Percentiles rank a stretch among this genome's conserved stretches.
These are phyloP conservation scores for Candida arabinofermentans DNA, from an alignment of 805 yeast genomes.

Conservation along the genomic window DNA sequence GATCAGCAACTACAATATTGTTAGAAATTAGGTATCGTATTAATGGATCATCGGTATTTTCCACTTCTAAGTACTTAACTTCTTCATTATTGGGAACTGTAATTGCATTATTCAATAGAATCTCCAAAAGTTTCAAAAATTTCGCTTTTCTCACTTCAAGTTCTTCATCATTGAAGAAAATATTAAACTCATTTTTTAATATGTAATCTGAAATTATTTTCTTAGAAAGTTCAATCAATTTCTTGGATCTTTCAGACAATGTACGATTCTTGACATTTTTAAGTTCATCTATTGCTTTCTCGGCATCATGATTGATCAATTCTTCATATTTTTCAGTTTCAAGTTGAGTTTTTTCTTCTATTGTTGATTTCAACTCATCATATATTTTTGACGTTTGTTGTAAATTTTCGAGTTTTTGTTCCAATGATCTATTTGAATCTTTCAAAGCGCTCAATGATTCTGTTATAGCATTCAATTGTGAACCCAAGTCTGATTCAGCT, in stretches of 20 bases:
- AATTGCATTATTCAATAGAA: constrained; percentile 29
- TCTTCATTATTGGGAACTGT: constrained; percentile 9
- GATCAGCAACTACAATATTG: constrained; percentile 26
- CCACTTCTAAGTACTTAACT: constrained; percentile 20
- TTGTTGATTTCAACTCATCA: constrained; percentile 5
- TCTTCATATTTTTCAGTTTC: constrained; percentile 7
- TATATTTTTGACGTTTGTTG: constrained; percentile 4
- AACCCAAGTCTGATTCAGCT: constrained; percentile 14
- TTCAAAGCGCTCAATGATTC: constrained; percentile 1
- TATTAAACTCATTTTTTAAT: constrained; percentile 21
- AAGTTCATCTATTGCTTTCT: constrained; percentile 1
- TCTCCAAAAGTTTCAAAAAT: constrained; percentile 28
- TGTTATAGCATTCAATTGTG: constrained; percentile 12
- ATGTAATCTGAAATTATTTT: constrained; percentile 26
- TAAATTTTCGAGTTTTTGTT: constrained; percentile 3
- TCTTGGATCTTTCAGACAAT: constrained; percentile 18
- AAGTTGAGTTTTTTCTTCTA: constrained; percentile 6
- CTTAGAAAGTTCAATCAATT: constrained; percentile 23
- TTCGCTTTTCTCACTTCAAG: constrained; percentile 17
- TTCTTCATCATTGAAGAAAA: constrained; percentile 18
- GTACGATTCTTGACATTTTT: constrained; percentile 9
- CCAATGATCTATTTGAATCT: neutral
- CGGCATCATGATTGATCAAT: constrained; percentile 3
- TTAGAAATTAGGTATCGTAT: constrained; percentile 29
- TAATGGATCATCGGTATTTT: constrained; percentile 30